Evolutionary conservation across 176 grass and related monocot genomes (phyloP).

Genomic region (Metroxylon sagu): DNA sequence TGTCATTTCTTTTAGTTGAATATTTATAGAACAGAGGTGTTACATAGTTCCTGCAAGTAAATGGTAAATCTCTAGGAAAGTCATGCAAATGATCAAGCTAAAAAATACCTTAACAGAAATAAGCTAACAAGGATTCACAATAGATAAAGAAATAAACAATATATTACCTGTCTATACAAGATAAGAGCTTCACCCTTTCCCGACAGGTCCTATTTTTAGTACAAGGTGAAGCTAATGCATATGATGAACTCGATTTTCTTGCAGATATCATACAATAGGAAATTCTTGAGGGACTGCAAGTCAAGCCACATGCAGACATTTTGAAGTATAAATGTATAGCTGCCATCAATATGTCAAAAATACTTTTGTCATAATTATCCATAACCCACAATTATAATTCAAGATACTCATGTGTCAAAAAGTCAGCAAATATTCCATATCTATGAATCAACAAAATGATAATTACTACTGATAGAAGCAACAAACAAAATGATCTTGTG

Average conservation of each 20-base stretch:
- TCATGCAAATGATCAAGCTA: not conserved
- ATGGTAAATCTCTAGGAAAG: conserved; percentile 4
- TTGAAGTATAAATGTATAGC: conserved; percentile 20
- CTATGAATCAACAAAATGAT: no score
- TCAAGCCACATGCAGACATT: conserved; percentile 52
- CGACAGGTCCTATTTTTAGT: conserved; percentile 18
- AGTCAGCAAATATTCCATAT: no score
- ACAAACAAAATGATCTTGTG: no score
- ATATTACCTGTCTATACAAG: conserved; percentile 36
- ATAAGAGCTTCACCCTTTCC: conserved; percentile 30
- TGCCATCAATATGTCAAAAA: not conserved
- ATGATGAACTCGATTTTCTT: conserved; percentile 20
- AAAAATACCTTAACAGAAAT: not conserved
- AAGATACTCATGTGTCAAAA: no score
- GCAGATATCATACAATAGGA: conserved; percentile 13
- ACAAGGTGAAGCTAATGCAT: conserved; percentile 39
- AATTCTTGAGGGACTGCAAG: conserved; percentile 37
- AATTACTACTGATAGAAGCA: no score
- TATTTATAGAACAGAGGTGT: conserved; percentile 8
- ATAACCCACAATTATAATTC: no score
- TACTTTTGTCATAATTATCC: no score
- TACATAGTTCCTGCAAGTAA: conserved; percentile 15
- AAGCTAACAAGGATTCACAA: not conserved
- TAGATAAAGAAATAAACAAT: not conserved
- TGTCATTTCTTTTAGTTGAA: conserved; percentile 16